phyloP scores from a whole-genome alignment of 345 rosid species.

The Eucalyptus pumila region DNA sequence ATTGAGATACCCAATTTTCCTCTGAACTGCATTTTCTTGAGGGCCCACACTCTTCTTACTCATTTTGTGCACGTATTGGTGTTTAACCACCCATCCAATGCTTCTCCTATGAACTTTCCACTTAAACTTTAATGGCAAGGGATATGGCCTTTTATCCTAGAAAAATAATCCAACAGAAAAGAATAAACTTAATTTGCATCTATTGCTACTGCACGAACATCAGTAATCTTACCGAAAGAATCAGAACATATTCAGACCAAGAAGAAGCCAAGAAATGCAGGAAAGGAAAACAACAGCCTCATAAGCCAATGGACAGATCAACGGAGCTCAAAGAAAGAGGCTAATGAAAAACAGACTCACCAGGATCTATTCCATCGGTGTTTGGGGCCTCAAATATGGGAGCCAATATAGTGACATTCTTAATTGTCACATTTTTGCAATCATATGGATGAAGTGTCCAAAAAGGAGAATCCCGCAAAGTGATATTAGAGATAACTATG shows the following conservation, averaged over 20 bases:
- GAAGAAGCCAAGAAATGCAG: neutral
- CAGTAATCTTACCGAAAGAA: neutral
- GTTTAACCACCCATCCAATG: neutral
- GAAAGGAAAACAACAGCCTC: neutral
- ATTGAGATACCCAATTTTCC: neutral
- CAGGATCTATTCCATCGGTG: conserved; percentile 98
- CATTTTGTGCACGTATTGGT: neutral
- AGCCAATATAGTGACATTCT: conserved; percentile 72
- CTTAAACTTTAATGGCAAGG: neutral
- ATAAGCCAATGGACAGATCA: neutral
- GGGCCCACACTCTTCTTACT: neutral
- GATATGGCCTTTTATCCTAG: neutral
- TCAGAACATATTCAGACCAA: neutral
- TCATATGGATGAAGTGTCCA: conserved; percentile 99
- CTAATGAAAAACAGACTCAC: conserved; percentile 15
- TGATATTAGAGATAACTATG: conserved; percentile 63
- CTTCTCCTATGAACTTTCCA: neutral
- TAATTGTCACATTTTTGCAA: conserved; percentile 79
- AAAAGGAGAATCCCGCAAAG: conserved; percentile 87
- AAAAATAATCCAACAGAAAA: neutral
- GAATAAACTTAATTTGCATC: neutral
- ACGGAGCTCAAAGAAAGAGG: neutral
- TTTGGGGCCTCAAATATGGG: conserved; percentile 82
- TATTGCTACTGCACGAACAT: neutral
- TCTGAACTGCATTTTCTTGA: neutral